Evolutionary conservation across 768 basidiomycete genomes (phyloP).

Genomic region (Suillus clintonianus): DNA sequence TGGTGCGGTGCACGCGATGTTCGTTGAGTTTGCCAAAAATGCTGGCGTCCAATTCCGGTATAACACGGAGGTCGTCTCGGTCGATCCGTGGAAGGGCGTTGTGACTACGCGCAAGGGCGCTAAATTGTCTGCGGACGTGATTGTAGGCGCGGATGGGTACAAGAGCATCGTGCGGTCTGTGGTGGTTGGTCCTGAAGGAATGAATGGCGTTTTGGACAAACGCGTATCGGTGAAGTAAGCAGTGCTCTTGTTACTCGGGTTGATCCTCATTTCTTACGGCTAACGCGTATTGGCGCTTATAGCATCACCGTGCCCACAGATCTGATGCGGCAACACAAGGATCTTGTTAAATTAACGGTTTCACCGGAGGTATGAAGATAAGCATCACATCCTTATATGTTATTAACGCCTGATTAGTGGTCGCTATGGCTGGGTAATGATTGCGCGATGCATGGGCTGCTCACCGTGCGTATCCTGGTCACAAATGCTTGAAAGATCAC

Average conservation of each 20-base stretch:
- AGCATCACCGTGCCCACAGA: slow-evolving; percentile 21
- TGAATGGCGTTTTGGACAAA: slow-evolving; percentile 11
- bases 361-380: slow-evolving; percentile 11
- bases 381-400: not conserved
- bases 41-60: slow-evolving; percentile 51
- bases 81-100: slow-evolving; percentile 31
- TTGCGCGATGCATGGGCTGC: slow-evolving; percentile 16
- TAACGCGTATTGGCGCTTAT: not conserved
- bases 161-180: slow-evolving; percentile 42
- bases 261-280: not conserved
- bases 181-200: slow-evolving; percentile 22
- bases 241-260: not conserved
- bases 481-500: not conserved
- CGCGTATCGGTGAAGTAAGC: slow-evolving; percentile 18
- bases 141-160: slow-evolving; percentile 66
- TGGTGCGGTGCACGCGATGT: slow-evolving; percentile 48
- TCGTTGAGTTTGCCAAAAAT: slow-evolving; percentile 47
- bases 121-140: slow-evolving; percentile 46
- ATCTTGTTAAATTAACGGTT: slow-evolving; percentile 14
- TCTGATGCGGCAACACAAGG: slow-evolving; percentile 16
- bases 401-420: slow-evolving; percentile 14
- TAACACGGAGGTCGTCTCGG: slow-evolving; percentile 36
- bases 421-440: slow-evolving; percentile 24
- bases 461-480: slow-evolving; percentile 15
- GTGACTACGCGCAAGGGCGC: slow-evolving; percentile 43